phyloP scores from a whole-genome alignment of 1,284 basidiomycete genomes.

The Trametes versicolor region DNA sequence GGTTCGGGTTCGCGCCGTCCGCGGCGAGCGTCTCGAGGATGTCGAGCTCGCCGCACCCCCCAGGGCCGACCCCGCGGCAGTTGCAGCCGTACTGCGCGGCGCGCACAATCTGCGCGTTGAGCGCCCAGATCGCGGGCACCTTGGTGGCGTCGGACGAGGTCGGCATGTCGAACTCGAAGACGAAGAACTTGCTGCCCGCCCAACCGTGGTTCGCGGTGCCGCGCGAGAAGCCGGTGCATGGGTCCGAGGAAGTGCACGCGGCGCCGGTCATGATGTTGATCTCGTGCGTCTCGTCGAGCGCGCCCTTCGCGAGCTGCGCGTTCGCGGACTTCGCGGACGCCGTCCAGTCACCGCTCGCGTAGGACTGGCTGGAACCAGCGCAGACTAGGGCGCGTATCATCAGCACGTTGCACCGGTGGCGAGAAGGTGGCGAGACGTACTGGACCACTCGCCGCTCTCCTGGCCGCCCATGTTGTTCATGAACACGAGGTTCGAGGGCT shows the following conservation, averaged over 20 bases:
- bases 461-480: constrained; percentile 47
- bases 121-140: constrained; percentile 44
- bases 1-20: constrained; percentile 30
- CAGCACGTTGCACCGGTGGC: constrained; percentile 15
- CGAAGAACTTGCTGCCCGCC: constrained; percentile 43
- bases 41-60: constrained; percentile 46
- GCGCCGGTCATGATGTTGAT: constrained; percentile 43
- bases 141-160: constrained; percentile 29
- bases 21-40: constrained; percentile 42
- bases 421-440: constrained; percentile 36
- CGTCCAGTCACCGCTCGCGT: constrained; percentile 36
- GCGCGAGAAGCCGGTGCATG: constrained; percentile 43
- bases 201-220: constrained; percentile 46
- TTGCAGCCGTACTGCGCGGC: constrained; percentile 48
- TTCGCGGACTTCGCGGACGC: constrained; percentile 31
- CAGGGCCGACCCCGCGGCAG: constrained; percentile 42
- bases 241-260: constrained; percentile 25
- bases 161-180: constrained; percentile 41
- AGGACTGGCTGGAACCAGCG: constrained; percentile 38
- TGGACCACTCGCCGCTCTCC: constrained; percentile 42
- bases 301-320: constrained; percentile 24
- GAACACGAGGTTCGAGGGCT: constrained; percentile 43
- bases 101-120: constrained; percentile 45
- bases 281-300: constrained; percentile 30
- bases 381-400: constrained; percentile 22